Base-by-base conservation (phyloP, 768 basidiomycete species). In the Pisolithus albus region DNA sequence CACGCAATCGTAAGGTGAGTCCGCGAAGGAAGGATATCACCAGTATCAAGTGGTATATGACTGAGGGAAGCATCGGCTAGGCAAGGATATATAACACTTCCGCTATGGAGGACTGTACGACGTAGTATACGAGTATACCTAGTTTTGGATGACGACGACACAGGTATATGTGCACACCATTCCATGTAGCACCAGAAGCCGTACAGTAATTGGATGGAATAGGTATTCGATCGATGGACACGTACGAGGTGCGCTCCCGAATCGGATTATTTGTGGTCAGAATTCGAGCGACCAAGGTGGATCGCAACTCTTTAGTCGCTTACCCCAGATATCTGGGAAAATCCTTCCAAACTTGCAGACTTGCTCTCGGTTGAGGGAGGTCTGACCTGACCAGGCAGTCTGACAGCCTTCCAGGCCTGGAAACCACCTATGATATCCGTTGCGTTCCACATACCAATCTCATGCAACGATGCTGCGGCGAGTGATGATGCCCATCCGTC, bases 391-490 rank as follows among this genome's bases (percentile, higher is more conserved):
- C 77, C 70, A n/a, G 86, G 84, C 13, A 90, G 65, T 0, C 83
- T 80, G 13, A 77, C 83, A 3, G 75, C 75, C 64, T 73, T 81
- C 88, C 88, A 90, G 0, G 83, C 85, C 18, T 75, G 72, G 64
- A 77, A 85, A 11, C 88, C 88, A 1, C 88, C 88, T 49, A 84
- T 74, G 19, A 90, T 77, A 67, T 90, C 88, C 0, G 88, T 89
- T 40, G 86, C 82, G 59, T 85, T 86, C 39, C 83, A 60, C 54
- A 89, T 62, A 2, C 88, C 88, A 5, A 91, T 59, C 45, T 87
- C 77, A 43, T 84, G 83, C 58, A 90, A 61, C 23, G 83, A 71
- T 46, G 78, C 74, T 0, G 87, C 87, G 2, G 88, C 88, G 36
- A 90, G 73, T 59, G 84, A 86, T 41, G 82, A 84, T 15, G 85